Evolutionary conservation across 2,329 filamentous ascomycete genomes (phyloP).

Genomic region (Arthrobotrys megalospora): DNA sequence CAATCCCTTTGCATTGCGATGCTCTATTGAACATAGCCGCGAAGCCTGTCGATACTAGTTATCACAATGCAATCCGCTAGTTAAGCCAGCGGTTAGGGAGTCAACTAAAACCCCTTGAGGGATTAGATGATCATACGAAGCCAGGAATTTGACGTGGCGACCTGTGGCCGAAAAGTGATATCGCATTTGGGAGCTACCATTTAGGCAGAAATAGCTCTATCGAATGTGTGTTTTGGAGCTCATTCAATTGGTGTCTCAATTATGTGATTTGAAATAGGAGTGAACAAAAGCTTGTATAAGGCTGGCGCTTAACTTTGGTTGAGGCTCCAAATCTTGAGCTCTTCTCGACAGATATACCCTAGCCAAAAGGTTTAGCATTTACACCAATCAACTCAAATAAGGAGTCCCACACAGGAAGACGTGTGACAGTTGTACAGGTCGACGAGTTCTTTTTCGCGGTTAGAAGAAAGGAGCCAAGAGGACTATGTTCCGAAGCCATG

Average conservation of each 20-base stretch:
- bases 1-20: neutral
- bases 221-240: neutral
- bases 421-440: neutral
- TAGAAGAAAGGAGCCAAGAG: constrained; percentile 1
- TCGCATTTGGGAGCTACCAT: too few relatives aligned
- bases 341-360: neutral
- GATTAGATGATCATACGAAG: too few relatives aligned
- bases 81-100: neutral
- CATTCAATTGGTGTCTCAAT: constrained; percentile 3
- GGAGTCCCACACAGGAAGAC: neutral
- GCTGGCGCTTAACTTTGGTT: constrained; percentile 16
- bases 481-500: neutral
- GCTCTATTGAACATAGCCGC: too few relatives aligned
- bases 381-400: constrained; percentile 2
- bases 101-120: neutral
- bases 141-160: constrained; percentile 6
- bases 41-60: neutral
- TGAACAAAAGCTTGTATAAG: constrained; percentile 9
- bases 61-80: neutral
- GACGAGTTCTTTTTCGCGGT: neutral
- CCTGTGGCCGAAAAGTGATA: constrained; percentile 3
- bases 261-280: constrained; percentile 5
- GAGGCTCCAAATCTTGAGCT: neutral
- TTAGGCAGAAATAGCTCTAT: too few relatives aligned
- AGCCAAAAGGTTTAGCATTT: neutral